These are phyloP conservation scores for Vaccinium macrocarpon DNA, from an alignment of 148 eudicot species.

Conservation along the genomic window DNA sequence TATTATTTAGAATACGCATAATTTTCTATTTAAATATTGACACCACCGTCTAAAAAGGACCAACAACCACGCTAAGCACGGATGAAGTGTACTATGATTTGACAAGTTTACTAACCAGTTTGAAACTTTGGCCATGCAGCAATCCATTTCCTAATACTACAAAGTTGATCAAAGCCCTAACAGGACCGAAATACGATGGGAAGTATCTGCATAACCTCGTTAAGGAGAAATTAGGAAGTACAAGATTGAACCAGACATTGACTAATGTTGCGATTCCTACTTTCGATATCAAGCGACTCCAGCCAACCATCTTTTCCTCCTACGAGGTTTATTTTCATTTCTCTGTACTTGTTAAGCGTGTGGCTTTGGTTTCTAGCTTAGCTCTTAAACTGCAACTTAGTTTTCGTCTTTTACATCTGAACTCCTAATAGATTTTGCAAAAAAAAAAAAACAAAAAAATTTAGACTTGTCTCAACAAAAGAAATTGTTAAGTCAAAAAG, in stretches of 20 bases:
- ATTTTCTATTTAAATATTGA: too few relatives aligned
- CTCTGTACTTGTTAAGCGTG: not conserved
- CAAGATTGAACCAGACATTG: not conserved
- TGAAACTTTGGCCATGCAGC: not conserved
- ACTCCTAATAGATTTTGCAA: too few relatives aligned
- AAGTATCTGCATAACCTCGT: slow-evolving; percentile 15
- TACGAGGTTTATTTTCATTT: slow-evolving; percentile 5
- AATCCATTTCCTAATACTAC: not conserved
- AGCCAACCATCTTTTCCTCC: slow-evolving; percentile 17
- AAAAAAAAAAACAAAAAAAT: too few relatives aligned
- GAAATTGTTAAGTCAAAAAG: too few relatives aligned
- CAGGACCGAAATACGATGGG: slow-evolving; percentile 18
- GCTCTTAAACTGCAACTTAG: too few relatives aligned
- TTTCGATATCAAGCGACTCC: slow-evolving; percentile 19
- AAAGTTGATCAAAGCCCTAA: slow-evolving; percentile 2
- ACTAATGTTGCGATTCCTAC: slow-evolving; percentile 19
- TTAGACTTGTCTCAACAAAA: too few relatives aligned
- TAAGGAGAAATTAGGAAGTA: slow-evolving; percentile 9
- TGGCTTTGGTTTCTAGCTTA: too few relatives aligned
- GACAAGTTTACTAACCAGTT: not conserved
- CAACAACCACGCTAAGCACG: not conserved
- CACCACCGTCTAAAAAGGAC: too few relatives aligned
- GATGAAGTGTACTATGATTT: too few relatives aligned
- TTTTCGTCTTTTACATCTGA: too few relatives aligned
- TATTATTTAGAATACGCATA: too few relatives aligned